Evolutionary conservation across 768 basidiomycete genomes (phyloP).

Genomic region (Trametes sanguinea): DNA sequence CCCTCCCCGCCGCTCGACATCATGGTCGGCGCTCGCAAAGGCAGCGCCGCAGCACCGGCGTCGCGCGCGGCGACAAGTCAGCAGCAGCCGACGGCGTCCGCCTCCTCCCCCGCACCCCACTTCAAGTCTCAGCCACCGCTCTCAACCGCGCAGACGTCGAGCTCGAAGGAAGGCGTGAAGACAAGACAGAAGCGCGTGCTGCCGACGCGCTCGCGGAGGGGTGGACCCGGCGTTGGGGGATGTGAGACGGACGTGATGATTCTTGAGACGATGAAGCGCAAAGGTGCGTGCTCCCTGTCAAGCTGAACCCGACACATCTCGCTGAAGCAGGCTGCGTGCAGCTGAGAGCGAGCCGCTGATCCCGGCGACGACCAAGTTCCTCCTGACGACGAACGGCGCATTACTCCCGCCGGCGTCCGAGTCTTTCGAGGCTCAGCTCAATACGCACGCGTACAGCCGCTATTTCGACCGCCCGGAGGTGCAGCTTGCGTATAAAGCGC

Average conservation of each 20-base stretch:
- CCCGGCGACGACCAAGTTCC: conserved; percentile 61
- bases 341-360: conserved; percentile 75
- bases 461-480: conserved; percentile 83
- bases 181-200: conserved; percentile 75
- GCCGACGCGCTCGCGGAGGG: conserved; percentile 78
- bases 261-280: conserved; percentile 75
- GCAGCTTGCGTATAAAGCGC: conserved; percentile 66
- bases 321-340: conserved; percentile 29
- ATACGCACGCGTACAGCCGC: conserved; percentile 61
- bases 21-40: conserved; percentile 18
- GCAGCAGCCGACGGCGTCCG: conserved; percentile 15
- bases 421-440: conserved; percentile 46
- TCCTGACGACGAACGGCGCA: conserved; percentile 72
- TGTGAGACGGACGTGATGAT: conserved; percentile 84
- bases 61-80: conserved; percentile 10
- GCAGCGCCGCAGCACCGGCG: conserved; percentile 15
- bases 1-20: background rate
- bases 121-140: background rate
- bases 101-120: conserved; percentile 15
- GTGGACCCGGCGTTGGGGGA: conserved; percentile 78
- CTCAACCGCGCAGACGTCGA: conserved; percentile 8
- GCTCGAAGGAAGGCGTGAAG: conserved; percentile 21
- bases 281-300: conserved; percentile 51
- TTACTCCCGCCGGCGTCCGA: conserved; percentile 47
- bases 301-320: background rate